A percentile compares a stretch with the other conserved stretches of the same genome.
phyloP scores from a whole-genome alignment of 1,139 yeast genomes.

The Debaryomycetaceae sp. region DNA sequence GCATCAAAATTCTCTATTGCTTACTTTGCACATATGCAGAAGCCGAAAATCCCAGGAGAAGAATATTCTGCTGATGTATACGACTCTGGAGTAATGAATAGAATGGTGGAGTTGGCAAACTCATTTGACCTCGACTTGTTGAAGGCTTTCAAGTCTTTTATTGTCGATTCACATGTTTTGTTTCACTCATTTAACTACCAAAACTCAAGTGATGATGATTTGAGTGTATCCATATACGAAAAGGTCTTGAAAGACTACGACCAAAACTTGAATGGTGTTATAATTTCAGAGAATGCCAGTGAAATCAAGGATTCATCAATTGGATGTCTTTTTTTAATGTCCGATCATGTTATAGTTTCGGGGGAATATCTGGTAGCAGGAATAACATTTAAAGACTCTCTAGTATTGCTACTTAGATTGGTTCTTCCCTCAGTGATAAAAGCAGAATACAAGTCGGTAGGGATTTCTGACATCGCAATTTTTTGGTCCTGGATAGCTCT shows the following conservation, averaged over 20 bases:
- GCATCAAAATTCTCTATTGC: constrained; percentile 23
- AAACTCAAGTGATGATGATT: constrained; percentile 22
- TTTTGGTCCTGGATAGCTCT: constrained; percentile 44
- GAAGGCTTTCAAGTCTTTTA: constrained; percentile 32
- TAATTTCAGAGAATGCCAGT: constrained; percentile 24
- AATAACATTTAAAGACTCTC: constrained; percentile 30
- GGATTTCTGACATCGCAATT: constrained; percentile 27
- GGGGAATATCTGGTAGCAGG: constrained; percentile 14
- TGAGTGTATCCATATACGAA: constrained; percentile 32
- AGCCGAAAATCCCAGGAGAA: constrained; percentile 9
- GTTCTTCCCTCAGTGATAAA: constrained; percentile 39
- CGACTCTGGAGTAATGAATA: constrained; percentile 26
- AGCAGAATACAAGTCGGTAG: constrained; percentile 18
- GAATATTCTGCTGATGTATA: constrained; percentile 11
- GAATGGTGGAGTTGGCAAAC: constrained; percentile 52
- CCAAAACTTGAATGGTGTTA: constrained; percentile 21
- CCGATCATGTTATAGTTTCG: constrained; percentile 18
- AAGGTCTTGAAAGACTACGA: constrained; percentile 34
- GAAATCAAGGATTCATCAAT: constrained; percentile 26
- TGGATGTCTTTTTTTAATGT: constrained; percentile 30
- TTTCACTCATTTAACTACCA: constrained; percentile 23
- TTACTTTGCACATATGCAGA: constrained; percentile 21
- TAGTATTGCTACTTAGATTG: constrained; percentile 30
- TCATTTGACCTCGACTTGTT: constrained; percentile 63
- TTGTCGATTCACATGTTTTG: constrained; percentile 23